Base-by-base conservation (phyloP, 1,284 basidiomycete genomes). In the Ceratobasidium sp. region DNA sequence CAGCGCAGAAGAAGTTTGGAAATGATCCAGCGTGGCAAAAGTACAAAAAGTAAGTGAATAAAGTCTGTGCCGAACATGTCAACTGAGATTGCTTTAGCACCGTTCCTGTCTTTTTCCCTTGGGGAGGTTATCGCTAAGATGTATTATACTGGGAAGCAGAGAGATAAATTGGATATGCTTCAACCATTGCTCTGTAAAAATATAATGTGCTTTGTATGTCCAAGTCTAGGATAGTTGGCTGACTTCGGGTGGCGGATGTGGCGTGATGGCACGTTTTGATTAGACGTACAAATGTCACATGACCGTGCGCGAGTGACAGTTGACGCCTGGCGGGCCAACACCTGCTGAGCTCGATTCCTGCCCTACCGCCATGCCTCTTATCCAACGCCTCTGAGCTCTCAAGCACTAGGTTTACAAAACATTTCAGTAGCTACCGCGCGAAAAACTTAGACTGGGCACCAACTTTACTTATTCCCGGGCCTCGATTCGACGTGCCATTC, bases 1-100 rank as follows among this genome's bases (percentile, higher is more conserved):
- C 84, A 3, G 88, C 85, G 0, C 85, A 93, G 78, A 88, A 89
- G 80, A 90, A 88, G 78, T 91, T 85, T 77, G 87, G 86, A 14
- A 80, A 84, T 21, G 87, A 92, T 77, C 83, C 84, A 0, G 85
- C 85, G 70, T 93, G 89, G 87, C 81, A 85, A 74, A 82, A 88
- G 75, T 92, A 93, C 80, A 92, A 89, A 79, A 80, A 82, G 86
- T 89, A 71, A 69, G 82, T 39, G 36, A 6, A 6, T 39, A 10
- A 23, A 30, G 16, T 36, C 52, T 26, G 58, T 46, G 16, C 23
- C 46, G n/a, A 46, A 32, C 39, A 71, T 12, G n/a, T 71, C 18
- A 26, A 52, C 12, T 53, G 50, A 53, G 23, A 53, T 43, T 9
- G 5, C 30, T 46, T 2, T 55, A 80, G 79, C 26, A 77, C 71